A percentile compares a stretch with the other conserved stretches of the same genome.
phyloP scores from a whole-genome alignment of 1,284 basidiomycete genomes.

The Termitomyces sp. region DNA sequence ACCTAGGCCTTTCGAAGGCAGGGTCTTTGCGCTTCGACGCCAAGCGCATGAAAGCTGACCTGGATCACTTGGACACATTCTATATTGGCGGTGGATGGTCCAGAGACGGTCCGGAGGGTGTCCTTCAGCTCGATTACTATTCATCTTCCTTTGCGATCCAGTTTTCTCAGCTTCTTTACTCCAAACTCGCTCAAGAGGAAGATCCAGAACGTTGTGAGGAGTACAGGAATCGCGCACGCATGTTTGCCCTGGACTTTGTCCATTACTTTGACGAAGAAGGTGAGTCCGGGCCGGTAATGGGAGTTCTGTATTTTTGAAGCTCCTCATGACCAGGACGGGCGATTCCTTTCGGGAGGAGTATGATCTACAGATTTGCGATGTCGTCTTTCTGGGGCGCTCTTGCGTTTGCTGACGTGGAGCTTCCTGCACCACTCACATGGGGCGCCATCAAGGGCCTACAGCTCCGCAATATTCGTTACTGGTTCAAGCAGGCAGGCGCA shows the following conservation, averaged over 20 bases:
- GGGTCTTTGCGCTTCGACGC: constrained; percentile 54
- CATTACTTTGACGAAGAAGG: constrained; percentile 74
- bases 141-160: constrained; percentile 79
- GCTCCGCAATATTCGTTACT: constrained; percentile 68
- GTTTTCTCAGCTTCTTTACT: constrained; percentile 68
- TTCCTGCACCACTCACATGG: constrained; percentile 68
- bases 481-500: constrained; percentile 58
- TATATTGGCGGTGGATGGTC: constrained; percentile 76
- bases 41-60: constrained; percentile 63
- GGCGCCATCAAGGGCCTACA: constrained; percentile 71
- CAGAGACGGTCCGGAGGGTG: constrained; percentile 71
- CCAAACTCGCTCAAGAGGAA: constrained; percentile 56
- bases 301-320: neutral
- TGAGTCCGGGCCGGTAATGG: constrained; percentile 19
- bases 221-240: constrained; percentile 56
- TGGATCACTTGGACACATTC: constrained; percentile 77
- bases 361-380: constrained; percentile 77
- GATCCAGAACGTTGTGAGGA: constrained; percentile 63
- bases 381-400: constrained; percentile 74
- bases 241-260: constrained; percentile 67
- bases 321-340: constrained; percentile 47
- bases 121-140: constrained; percentile 77
- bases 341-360: constrained; percentile 71
- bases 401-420: constrained; percentile 65
- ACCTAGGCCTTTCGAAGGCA: constrained; percentile 63